Percentiles rank a stretch among this genome's conserved stretches.
Evolutionary conservation across 768 basidiomycete genomes (phyloP).

Genomic region (Termitomyces sp.): DNA sequence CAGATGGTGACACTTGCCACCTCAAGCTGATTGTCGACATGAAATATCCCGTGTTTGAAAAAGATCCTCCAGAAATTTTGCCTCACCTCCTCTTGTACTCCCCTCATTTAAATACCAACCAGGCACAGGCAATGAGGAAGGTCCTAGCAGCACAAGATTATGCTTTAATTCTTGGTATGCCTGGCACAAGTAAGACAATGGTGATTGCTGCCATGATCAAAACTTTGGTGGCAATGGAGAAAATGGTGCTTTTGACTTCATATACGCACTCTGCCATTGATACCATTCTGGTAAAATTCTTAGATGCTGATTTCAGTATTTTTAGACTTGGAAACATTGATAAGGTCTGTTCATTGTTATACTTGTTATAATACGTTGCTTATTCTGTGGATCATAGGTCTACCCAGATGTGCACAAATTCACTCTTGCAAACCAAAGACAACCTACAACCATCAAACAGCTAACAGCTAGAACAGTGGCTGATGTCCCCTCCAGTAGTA

Average conservation of each 20-base stretch:
- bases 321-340: constrained; percentile 86
- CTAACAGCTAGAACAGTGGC: constrained; percentile 70
- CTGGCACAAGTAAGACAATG: constrained; percentile 97
- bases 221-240: constrained; percentile 70
- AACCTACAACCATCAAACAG: constrained; percentile 71
- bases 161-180: constrained; percentile 93
- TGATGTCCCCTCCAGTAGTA: constrained; percentile 88
- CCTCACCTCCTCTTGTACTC: constrained; percentile 23
- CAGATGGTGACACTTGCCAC: constrained; percentile 63
- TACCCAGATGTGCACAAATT: constrained; percentile 75
- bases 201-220: constrained; percentile 87
- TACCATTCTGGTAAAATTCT: constrained; percentile 85
- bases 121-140: constrained; percentile 64
- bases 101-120: constrained; percentile 59
- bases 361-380: neutral
- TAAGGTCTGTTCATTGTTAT: constrained; percentile 53
- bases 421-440: constrained; percentile 52
- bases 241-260: constrained; percentile 83
- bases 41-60: constrained; percentile 55
- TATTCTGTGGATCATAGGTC: constrained; percentile 53
- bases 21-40: constrained; percentile 82
- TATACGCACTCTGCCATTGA: constrained; percentile 99
- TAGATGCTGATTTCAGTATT: constrained; percentile 61
- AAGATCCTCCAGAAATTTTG: constrained; percentile 13
- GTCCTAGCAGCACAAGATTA: constrained; percentile 83